phyloP scores from a whole-genome alignment of 2,329 filamentous ascomycete genomes.

The Tolypocladium nubicola region DNA sequence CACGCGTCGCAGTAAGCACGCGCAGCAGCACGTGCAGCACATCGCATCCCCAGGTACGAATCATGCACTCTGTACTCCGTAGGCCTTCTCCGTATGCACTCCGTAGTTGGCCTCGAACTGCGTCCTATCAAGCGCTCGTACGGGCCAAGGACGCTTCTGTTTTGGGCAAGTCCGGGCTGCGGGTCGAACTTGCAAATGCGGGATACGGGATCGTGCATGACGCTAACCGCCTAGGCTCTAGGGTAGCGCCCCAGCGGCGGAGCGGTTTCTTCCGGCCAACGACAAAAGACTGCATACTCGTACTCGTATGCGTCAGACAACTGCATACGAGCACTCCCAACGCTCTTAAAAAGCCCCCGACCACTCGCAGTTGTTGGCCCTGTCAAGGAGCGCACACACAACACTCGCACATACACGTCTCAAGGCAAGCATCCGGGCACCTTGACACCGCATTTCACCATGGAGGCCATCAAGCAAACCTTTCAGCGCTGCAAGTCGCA shows the following conservation, averaged over 20 bases:
- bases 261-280: neutral
- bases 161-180: slow-evolving; percentile 17
- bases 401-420: neutral
- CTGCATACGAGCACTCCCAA: neutral
- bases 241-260: neutral
- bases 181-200: neutral
- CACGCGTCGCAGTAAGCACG: neutral
- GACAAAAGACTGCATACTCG: neutral
- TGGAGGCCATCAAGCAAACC: slow-evolving; percentile 49
- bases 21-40: neutral
- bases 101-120: neutral
- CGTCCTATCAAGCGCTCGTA: neutral
- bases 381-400: neutral
- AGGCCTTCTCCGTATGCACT: too few relatives aligned
- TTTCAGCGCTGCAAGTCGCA: slow-evolving; percentile 50
- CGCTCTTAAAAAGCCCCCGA: neutral
- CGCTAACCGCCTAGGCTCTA: neutral
- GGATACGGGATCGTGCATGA: neutral
- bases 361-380: neutral
- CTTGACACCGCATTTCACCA: slow-evolving; percentile 17
- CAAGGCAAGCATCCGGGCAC: neutral
- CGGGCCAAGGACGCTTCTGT: slow-evolving; percentile 4
- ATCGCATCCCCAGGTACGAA: too few relatives aligned
- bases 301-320: too few relatives aligned
- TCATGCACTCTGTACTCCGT: too few relatives aligned